Conservation (phyloP, 2,329 filamentous ascomycete genomes). For the Grosmannia clavigera region DNA sequence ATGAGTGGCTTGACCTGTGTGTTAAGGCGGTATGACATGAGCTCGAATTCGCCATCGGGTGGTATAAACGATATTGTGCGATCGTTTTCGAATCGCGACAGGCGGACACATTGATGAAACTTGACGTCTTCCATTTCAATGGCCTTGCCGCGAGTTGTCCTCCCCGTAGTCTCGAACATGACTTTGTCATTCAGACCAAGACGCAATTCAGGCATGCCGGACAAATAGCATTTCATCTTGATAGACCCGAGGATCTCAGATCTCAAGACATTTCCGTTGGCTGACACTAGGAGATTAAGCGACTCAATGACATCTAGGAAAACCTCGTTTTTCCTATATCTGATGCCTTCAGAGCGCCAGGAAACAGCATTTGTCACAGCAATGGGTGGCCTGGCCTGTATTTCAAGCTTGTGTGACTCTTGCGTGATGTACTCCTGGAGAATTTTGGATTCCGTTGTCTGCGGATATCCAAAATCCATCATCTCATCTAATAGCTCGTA, state of each 20-base stretch:
- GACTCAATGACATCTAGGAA: slow-evolving; percentile 97
- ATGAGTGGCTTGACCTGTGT: slow-evolving; percentile 97
- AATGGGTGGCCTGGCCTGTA: slow-evolving; percentile 90
- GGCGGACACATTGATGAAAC: slow-evolving; percentile 93
- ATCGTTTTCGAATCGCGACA: slow-evolving; percentile 96
- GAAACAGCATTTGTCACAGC: slow-evolving; percentile 97
- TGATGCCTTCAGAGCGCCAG: slow-evolving; percentile 94
- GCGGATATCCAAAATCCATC: slow-evolving; percentile 99
- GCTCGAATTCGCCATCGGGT: slow-evolving; percentile 94
- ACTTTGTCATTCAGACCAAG: slow-evolving; percentile 96
- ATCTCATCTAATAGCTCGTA: slow-evolving; percentile 98
- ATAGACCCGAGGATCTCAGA: slow-evolving; percentile 94
- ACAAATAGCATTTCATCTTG: slow-evolving; percentile 99
- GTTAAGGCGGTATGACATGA: slow-evolving; percentile 98
- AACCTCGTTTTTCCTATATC: slow-evolving; percentile 98
- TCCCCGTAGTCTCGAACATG: slow-evolving; percentile 97
- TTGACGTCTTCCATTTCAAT: slow-evolving; percentile 99
- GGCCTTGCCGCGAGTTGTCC: slow-evolving; percentile 86
- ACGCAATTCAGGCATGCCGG: slow-evolving; percentile 92
- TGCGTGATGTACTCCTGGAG: slow-evolving; percentile 98
- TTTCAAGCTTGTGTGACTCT: slow-evolving; percentile 95
- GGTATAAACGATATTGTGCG: slow-evolving; percentile 98
- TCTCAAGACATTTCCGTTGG: slow-evolving; percentile 87
- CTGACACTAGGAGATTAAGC: slow-evolving; percentile 86
- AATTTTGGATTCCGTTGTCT: slow-evolving; percentile 97